Conservation (phyloP, 1,284 basidiomycete species). For the Trametes hirsuta region DNA sequence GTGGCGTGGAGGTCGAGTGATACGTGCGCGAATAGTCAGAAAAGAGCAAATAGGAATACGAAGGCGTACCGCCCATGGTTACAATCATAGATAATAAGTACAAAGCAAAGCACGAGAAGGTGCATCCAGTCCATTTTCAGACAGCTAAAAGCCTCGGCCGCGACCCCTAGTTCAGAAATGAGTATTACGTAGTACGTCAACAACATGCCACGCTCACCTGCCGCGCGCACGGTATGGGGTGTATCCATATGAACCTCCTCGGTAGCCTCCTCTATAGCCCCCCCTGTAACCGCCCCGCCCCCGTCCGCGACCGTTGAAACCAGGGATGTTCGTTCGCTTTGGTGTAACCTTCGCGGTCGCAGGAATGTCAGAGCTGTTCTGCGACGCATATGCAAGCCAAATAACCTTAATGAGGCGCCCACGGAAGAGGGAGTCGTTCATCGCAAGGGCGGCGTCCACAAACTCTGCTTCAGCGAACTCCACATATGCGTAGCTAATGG, state of each 20-base stretch:
- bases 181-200: conserved; percentile 3
- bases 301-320: conserved; percentile 78
- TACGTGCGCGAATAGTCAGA: not conserved
- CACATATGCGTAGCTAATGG: conserved; percentile 91
- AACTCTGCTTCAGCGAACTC: conserved; percentile 97
- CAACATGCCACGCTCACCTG: conserved; percentile 54
- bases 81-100: conserved; percentile 30
- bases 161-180: conserved; percentile 52
- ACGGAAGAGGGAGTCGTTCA: conserved; percentile 95
- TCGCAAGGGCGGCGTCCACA: conserved; percentile 90
- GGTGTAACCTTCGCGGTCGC: conserved; percentile 70
- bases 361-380: conserved; percentile 23
- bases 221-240: conserved; percentile 82
- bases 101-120: conserved; percentile 21
- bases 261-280: conserved; percentile 70
- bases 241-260: conserved; percentile 62
- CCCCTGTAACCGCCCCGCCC: conserved; percentile 62
- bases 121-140: conserved; percentile 30
- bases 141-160: conserved; percentile 64
- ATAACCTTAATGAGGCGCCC: conserved; percentile 89
- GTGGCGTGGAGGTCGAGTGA: no score
- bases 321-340: conserved; percentile 93
- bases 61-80: conserved; percentile 26
- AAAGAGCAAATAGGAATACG: conserved; percentile 11
- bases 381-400: not conserved